Evolutionary conservation across 805 yeast species (phyloP), one percentile per base, ranked within the genome.

Genomic region (Starmera caribaea): DNA sequence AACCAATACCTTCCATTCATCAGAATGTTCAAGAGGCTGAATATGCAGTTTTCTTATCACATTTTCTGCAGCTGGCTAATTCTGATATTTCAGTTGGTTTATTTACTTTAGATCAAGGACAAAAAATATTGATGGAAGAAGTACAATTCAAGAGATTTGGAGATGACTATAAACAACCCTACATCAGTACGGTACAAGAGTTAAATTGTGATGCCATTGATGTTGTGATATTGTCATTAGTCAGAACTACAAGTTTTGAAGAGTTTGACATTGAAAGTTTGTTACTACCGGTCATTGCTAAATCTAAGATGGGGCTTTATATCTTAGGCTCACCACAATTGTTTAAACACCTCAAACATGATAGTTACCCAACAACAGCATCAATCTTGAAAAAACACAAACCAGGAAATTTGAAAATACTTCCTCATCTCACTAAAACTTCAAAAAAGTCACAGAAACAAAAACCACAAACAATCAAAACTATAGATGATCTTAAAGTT

Each of bases 1-100:
- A 54, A 36, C 50, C 53, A 2, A 38, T 43, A 1, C 49, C 56
- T 1, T 53, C 49, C 1, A 42, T 51, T 27, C 54, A 38, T 54
- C 70, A 63, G 32, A 48, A 69, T 41, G 38, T 65, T n/a, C 62
- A 57, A 9, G 75, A 75, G 45, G 79, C 78, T 1, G 74, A 71
- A 43, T 68, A 57, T 41, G 59, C 68, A 14, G 71, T 71, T 13
- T 54, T 59, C 1, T 43, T 74, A 7, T 74, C 58, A 46, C 66
- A 64, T 53, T 74, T 71, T 41, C 55, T 77, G 67, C 47, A 70
- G 5, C 42, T 64, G 4, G 75, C 73, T 0, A 74, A 73, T 42
- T 61, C 71, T 0, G 32, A 48, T 1, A 43, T 51, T 1, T 49
- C 50, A 16, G 63, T 78, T 15, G 57, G 62, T 15, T 63, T 79